Conservation (phyloP, 805 yeast genomes). For the Tetrapisispora arboricola region DNA sequence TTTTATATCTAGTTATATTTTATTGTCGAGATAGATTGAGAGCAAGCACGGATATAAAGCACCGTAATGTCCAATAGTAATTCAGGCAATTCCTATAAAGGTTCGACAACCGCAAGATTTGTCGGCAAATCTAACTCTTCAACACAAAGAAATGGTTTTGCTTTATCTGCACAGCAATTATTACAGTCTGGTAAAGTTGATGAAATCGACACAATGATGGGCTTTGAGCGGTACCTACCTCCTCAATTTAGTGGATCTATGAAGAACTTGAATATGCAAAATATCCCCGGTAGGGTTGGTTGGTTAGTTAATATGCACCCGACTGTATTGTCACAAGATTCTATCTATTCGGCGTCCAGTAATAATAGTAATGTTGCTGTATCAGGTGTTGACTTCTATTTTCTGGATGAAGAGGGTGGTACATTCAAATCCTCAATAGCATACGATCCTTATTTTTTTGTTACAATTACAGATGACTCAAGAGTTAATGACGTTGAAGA, state of each 20-base stretch:
- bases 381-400: slow-evolving; percentile 89
- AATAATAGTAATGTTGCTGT: slow-evolving; percentile 38
- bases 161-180: slow-evolving; percentile 30
- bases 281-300: slow-evolving; percentile 38
- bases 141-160: slow-evolving; percentile 12
- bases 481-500: slow-evolving; percentile 69
- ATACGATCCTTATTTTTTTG: slow-evolving; percentile 79
- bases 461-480: slow-evolving; percentile 42
- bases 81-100: slow-evolving; percentile 31
- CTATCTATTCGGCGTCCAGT: slow-evolving; percentile 3
- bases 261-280: slow-evolving; percentile 8
- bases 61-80: no score
- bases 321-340: slow-evolving; percentile 51
- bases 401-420: slow-evolving; percentile 94
- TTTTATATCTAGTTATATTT: no score
- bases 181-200: slow-evolving; percentile 53
- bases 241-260: slow-evolving; percentile 37
- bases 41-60: no score
- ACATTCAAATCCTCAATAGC: slow-evolving; percentile 77
- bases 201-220: slow-evolving; percentile 71
- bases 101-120: slow-evolving; percentile 44
- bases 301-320: slow-evolving; percentile 96
- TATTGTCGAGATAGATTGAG: no score
- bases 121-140: slow-evolving; percentile 31
- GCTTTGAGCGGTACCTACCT: slow-evolving; percentile 72